phyloP scores from a whole-genome alignment of 208 protist species.

The Wallacemonas sp. region DNA sequence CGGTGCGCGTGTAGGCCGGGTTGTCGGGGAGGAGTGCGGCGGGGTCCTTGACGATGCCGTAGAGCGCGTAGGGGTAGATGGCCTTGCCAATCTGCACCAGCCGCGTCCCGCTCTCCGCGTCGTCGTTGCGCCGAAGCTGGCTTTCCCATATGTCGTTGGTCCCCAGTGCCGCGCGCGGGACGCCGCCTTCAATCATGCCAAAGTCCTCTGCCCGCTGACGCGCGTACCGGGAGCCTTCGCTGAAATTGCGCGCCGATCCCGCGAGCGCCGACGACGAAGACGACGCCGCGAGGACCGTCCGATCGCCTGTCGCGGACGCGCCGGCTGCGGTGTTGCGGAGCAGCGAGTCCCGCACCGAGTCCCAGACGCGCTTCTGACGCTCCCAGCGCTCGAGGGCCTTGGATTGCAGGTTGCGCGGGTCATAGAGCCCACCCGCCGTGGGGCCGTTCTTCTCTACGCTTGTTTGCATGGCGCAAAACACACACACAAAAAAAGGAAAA shows the following conservation, averaged over 20 bases:
- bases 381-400: conserved; percentile 75
- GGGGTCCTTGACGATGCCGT: conserved; percentile 49
- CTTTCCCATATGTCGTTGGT: conserved; percentile 61
- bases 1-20: conserved; percentile 41
- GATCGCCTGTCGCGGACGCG: not conserved
- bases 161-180: conserved; percentile 26
- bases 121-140: conserved; percentile 42
- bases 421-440: conserved; percentile 28
- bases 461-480: too few species aligned
- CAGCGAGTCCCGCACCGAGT: conserved; percentile 30
- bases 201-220: conserved; percentile 62
- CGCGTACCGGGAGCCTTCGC: conserved; percentile 27
- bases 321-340: conserved; percentile 12
- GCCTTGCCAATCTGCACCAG: conserved; percentile 68
- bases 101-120: conserved; percentile 29
- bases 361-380: conserved; percentile 68
- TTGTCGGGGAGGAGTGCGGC: conserved; percentile 36
- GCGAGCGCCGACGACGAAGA: not conserved
- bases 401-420: conserved; percentile 57
- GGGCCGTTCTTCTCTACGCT: not conserved
- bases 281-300: not conserved
- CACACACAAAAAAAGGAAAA: too few species aligned
- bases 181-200: conserved; percentile 42
- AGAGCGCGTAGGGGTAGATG: conserved; percentile 73
- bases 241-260: conserved; percentile 41